Evolutionary conservation across 2,329 filamentous ascomycete species (phyloP), one percentile per base, ranked within the genome.

Genomic region (Pseudogymnoascus sp.): DNA sequence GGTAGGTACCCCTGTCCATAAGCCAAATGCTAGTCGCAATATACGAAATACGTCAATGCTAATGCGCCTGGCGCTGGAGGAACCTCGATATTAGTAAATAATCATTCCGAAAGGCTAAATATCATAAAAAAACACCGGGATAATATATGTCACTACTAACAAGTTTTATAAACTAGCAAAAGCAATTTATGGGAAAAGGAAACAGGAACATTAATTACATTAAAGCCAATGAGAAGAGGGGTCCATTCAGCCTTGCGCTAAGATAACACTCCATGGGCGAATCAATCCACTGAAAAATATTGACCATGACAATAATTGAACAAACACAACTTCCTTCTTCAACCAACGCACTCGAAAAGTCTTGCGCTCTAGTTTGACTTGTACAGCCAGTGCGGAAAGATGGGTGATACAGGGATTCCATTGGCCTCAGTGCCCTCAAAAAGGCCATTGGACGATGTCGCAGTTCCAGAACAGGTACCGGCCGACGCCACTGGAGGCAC

Each of bases 21-120:
- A 55, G 49, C 49, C 28, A 55, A 33, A 31, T 55, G 45, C 21
- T 52, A 31, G 25, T 52, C 23, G 23, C 28, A 28, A 49, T 49
- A 16, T 25, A 12, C 2, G 41, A 28, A 52, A 52, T 52, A 67
- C 4, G 23, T 60, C 61, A 71, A 67, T 64, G 70, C 64, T 61
- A 68, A 71, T 64, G 64, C 65, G 21, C 64, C 65, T 49, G 72
- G 74, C 59, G 72, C 70, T 60, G 64, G 52, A 12, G 60, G 64
- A 33, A 33, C 28, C 28, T 35, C 49, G 8, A 55, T 55, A 55
- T 12, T 55, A 33, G 49, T 5, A 55, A 55, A 18, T 21, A 55
- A 33, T 33, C n/a, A 33, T 55, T 55, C 5, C 5, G 18, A 14
- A 55, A 33, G 14, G 16, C 16, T 21, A 21, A 5, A 35, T 11